Evolutionary conservation across 2,329 filamentous ascomycete species (phyloP).

Genomic region (Aureobasidium namibiae): DNA sequence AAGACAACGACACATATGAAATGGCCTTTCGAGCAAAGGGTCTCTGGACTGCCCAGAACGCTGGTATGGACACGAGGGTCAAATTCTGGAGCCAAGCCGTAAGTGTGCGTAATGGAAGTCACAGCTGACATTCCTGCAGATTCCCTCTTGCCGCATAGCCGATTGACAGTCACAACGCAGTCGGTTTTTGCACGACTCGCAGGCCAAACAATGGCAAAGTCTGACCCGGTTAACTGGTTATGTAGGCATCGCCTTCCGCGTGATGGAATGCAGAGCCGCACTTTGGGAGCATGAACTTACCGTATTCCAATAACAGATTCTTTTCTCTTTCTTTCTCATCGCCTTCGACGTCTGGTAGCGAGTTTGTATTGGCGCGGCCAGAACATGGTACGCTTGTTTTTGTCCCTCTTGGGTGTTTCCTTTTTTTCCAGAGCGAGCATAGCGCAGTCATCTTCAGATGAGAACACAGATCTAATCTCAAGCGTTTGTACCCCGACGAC

Average conservation of each 20-base stretch:
- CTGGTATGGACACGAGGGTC: neutral
- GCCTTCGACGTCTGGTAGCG: neutral
- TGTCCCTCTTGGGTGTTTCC: neutral
- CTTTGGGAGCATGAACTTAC: neutral
- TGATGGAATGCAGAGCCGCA: constrained; percentile 3
- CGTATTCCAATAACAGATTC: neutral
- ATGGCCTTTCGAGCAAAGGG: neutral
- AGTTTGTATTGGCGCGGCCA: neutral
- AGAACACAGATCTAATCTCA: neutral
- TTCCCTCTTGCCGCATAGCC: neutral
- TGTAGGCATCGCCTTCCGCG: neutral
- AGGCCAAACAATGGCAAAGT: neutral
- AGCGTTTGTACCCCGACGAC: neutral
- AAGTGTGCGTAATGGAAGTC: too few species aligned
- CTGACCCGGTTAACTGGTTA: neutral
- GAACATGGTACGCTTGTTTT: neutral
- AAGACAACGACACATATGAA: neutral
- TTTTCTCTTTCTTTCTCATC: neutral
- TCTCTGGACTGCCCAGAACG: neutral
- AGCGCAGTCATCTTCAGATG: neutral
- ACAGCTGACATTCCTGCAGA: neutral
- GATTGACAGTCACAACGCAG: neutral
- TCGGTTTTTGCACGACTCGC: neutral
- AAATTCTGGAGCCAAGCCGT: neutral
- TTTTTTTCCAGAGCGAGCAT: neutral